Base-by-base conservation (phyloP, 306 rosid genomes). In the Lathyrus oleraceus region DNA sequence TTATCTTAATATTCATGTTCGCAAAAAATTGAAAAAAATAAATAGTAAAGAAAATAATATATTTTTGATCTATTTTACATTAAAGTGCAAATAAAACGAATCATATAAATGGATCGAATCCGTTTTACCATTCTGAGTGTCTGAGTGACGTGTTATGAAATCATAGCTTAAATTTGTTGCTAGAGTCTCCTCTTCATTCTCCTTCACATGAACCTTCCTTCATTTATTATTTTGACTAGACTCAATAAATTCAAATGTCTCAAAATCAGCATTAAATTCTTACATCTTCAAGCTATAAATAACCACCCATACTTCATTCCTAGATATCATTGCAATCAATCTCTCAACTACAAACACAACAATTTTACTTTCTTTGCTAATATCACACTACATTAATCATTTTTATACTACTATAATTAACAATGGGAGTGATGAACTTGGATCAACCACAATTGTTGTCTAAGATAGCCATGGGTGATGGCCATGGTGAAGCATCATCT, bases 401-500 rank as follows among this genome's bases (percentile, higher is more conserved):
- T 35, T 0, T 3, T 9, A 51, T 4, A 51, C 27, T 19, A 19
- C 6, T 17, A 19, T 6, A 47, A 5, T 47, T 5, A 44, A 47
- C 4, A 69, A 62, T 80, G 77, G 81, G 67, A 38, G 8, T 61
- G 0, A 67, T 61, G 69, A 61, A 10, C 5, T 52, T 61, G 38
- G 60, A 78, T 53, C 78, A 84, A 59, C 40, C 76, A 32, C 78
- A 81, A 25, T 71, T 86, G 48, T 67, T 93, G 78, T 93, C 98
- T 5, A 88, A 88, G 77, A 77, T 90, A 0, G 98, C 96, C 74
- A 84, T 73, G 0, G 86, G 98, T 4, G 69, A 81, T 25, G 98
- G 98, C 7, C 96, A 93, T 23, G 91, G 86, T 23, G 97, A 93
- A 79, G 17, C 80, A 16, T 90, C 94, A 5, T 79, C 96, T 0